These are phyloP conservation scores for Globisporangium radiosum DNA, from an alignment of 352 stramenopile genomes.

Conservation along the genomic window DNA sequence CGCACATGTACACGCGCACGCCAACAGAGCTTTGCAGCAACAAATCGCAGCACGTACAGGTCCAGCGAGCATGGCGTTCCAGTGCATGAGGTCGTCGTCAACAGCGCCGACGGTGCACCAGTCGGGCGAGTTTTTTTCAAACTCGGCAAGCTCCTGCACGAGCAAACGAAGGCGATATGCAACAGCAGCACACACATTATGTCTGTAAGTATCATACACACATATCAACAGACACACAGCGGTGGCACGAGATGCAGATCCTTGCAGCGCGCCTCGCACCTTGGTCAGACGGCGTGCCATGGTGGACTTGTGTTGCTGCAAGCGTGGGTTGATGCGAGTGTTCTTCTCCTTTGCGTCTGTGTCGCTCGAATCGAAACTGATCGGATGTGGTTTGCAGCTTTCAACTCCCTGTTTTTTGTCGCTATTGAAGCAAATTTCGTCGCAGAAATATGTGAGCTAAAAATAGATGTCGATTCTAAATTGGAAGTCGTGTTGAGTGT, in stretches of 20 bases:
- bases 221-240: background rate
- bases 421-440: background rate
- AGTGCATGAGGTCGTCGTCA: conserved; percentile 87
- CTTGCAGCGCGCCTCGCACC: conserved; percentile 17
- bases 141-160: conserved; percentile 75
- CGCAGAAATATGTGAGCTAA: background rate
- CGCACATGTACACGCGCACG: background rate
- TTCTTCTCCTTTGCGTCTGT: conserved; percentile 1
- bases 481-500: no score
- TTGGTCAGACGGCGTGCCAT: conserved; percentile 85
- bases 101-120: conserved; percentile 85
- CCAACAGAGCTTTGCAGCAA: no score
- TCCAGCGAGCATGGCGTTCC: conserved; percentile 86
- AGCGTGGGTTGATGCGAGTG: no score
- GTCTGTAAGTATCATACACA: no score
- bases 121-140: conserved; percentile 86
- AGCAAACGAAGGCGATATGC: background rate
- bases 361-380: conserved; percentile 9
- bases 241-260: background rate
- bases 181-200: background rate
- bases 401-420: background rate
- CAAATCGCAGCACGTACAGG: conserved; percentile 42
- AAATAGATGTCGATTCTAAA: background rate
- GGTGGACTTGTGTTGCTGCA: background rate
- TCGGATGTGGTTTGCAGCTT: background rate